A percentile compares a stretch with the other conserved stretches of the same genome.
Conservation (phyloP, 2,329 filamentous ascomycete species). For the Thielaviopsis musarum region DNA sequence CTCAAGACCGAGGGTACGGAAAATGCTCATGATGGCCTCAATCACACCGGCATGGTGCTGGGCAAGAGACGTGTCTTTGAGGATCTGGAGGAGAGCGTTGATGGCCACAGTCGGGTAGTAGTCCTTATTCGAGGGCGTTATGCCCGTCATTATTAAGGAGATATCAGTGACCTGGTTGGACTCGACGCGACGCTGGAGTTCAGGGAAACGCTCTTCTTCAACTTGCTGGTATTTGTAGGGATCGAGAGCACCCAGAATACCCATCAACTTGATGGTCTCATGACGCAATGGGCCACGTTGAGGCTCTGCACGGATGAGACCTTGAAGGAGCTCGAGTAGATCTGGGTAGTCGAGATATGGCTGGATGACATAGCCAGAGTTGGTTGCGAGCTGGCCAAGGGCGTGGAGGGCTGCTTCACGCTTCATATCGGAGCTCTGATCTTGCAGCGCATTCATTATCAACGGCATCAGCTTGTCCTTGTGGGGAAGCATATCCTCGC, state of each 20-base stretch:
- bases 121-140: constrained; percentile 92
- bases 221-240: constrained; percentile 95
- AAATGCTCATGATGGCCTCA: constrained; percentile 97
- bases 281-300: constrained; percentile 71
- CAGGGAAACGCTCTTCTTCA: constrained; percentile 70
- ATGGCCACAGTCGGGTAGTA: constrained; percentile 98
- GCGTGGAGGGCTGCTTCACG: constrained; percentile 82
- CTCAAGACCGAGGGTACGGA: constrained; percentile 86
- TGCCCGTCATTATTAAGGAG: constrained; percentile 90
- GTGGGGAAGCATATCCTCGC: constrained; percentile 84
- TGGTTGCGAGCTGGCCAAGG: constrained; percentile 81
- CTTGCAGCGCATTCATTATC: constrained; percentile 84
- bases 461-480: constrained; percentile 87
- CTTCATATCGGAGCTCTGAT: constrained; percentile 79
- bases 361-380: constrained; percentile 92
- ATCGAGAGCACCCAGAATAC: constrained; percentile 84
- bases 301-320: constrained; percentile 79
- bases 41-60: constrained; percentile 90
- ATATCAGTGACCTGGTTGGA: constrained; percentile 69
- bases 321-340: constrained; percentile 78
- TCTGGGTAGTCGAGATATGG: constrained; percentile 93
- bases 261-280: constrained; percentile 92
- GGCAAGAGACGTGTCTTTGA: constrained; percentile 77
- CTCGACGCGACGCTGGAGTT: constrained; percentile 46
- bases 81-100: constrained; percentile 78